Base-by-base conservation (phyloP, 176 grass and related monocot genomes). In the Melocanna baccifera region DNA sequence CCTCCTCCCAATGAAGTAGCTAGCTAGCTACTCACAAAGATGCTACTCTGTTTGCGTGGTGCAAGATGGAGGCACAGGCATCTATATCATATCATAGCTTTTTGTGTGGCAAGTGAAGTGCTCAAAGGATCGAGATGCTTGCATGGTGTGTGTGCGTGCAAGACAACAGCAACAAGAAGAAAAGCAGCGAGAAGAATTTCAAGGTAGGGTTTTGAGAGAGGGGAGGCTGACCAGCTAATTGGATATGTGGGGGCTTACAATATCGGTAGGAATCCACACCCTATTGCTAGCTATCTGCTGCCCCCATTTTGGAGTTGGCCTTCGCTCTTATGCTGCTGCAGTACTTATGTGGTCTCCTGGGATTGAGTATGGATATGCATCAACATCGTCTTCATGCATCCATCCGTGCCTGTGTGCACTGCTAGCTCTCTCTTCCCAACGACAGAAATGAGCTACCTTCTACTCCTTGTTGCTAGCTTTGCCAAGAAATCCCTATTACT, bases 351-450 rank as follows among this genome's bases (percentile, higher is more conserved):
- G 57, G 28, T 59, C 69, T 39, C 81, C 71, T 76, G 76, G 61
- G 82, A 86, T 62, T 62, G 43, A 46, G 37, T 78, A 71, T 80
- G 76, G 75, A 62, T 70, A 78, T 77, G 52, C 29, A 86, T 79
- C 40, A 14, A 36, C 75, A 71, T 70, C 75, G 51, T 52, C 51
- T 70, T 59, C 83, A 76, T 64, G 59, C 15, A 1, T 65, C 45
- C 45, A 46, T 65, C 39, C 25, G 12, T 64, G 9, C 56, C 22
- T 19, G 13, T 19, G 5, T 19, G 0, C 1, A 55, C 52, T 55
- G 52, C 52, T 56, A 1, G 6, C 3, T 59, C 57, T 25, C n/a
- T 25, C 57, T 5, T 14, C 23, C 23, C 23, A 6, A 12, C 23
- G 28, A 5, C 4, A 14, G 23, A 61, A 61, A 61, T 26, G 58